Evolutionary conservation across 192 early-diverging fungal species (phyloP).

Genomic region (Diversispora eburnea): DNA sequence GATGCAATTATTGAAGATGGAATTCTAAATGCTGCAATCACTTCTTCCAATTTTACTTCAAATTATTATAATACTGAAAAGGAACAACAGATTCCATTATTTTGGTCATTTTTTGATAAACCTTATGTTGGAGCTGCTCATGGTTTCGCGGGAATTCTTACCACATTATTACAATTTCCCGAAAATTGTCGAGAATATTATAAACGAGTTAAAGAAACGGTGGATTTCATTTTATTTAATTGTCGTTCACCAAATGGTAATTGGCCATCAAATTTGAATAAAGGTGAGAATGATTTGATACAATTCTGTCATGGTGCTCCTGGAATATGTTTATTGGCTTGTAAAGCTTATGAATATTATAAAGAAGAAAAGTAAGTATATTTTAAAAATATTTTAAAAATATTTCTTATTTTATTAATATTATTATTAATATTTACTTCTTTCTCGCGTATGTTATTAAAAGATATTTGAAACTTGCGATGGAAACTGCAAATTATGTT

Average conservation of each 20-base stretch:
- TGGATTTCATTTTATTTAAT: constrained; percentile 12
- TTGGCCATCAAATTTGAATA: neutral
- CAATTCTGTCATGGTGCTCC: constrained; percentile 22
- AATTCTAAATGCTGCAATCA: neutral
- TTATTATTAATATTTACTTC: too few relatives aligned
- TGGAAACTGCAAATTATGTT: neutral
- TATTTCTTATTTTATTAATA: too few relatives aligned
- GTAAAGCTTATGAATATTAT: constrained; percentile 21
- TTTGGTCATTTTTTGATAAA: neutral
- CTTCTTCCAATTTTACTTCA: too few relatives aligned
- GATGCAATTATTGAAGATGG: constrained; percentile 15
- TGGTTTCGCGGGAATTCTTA: constrained; percentile 18
- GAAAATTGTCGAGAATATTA: neutral
- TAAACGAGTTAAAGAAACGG: neutral
- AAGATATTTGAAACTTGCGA: constrained; percentile 18
- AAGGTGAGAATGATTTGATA: neutral
- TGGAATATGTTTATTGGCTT: constrained; percentile 19
- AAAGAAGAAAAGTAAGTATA: constrained; percentile 13
- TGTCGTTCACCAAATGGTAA: constrained; percentile 9
- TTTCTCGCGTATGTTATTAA: too few relatives aligned
- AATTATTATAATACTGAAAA: neutral
- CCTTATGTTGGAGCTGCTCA: constrained; percentile 16
- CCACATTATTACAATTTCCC: constrained; percentile 1
- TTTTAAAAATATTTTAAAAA: too few relatives aligned
- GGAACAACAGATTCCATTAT: neutral